Conservation (phyloP, 164 flowering plant genomes). For the Vitis vinifera region DNA sequence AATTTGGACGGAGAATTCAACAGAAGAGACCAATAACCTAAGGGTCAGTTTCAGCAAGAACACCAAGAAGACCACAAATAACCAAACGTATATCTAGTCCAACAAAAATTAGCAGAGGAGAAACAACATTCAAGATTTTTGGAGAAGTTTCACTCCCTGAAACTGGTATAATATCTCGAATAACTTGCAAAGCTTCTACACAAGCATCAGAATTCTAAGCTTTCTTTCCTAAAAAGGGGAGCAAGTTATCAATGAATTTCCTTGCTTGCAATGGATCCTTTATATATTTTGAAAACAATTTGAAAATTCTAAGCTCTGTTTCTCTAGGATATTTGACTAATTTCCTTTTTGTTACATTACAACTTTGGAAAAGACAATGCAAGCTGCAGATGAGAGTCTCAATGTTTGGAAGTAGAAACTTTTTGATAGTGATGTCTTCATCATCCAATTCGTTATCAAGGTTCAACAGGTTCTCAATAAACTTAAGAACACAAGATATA, state of each 20-base stretch:
- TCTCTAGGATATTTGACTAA: slow-evolving; percentile 49
- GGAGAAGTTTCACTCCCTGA: slow-evolving; percentile 33
- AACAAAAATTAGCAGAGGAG: slow-evolving; percentile 45
- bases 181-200: slow-evolving; percentile 51
- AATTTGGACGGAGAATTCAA: too few species aligned
- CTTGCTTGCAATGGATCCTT: slow-evolving; percentile 48
- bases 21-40: too few species aligned
- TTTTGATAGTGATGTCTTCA: slow-evolving; percentile 36
- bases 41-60: too few species aligned
- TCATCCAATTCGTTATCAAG: slow-evolving; percentile 50
- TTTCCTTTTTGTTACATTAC: slow-evolving; percentile 47
- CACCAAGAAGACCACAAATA: too few species aligned
- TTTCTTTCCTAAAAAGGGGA: slow-evolving; percentile 51
- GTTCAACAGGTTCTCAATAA: slow-evolving; percentile 72
- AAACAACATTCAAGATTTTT: slow-evolving; percentile 51
- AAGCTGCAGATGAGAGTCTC: slow-evolving; percentile 58
- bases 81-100: too few species aligned
- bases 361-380: slow-evolving; percentile 49
- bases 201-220: slow-evolving; percentile 45
- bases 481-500: slow-evolving; percentile 60
- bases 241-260: slow-evolving; percentile 64
- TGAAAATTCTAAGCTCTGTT: slow-evolving; percentile 55
- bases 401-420: slow-evolving; percentile 48
- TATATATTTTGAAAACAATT: slow-evolving; percentile 56
- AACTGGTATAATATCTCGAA: slow-evolving; percentile 49